Conservation (phyloP, 2,329 filamentous ascomycete species). For the Mycocentrospora acerina region DNA sequence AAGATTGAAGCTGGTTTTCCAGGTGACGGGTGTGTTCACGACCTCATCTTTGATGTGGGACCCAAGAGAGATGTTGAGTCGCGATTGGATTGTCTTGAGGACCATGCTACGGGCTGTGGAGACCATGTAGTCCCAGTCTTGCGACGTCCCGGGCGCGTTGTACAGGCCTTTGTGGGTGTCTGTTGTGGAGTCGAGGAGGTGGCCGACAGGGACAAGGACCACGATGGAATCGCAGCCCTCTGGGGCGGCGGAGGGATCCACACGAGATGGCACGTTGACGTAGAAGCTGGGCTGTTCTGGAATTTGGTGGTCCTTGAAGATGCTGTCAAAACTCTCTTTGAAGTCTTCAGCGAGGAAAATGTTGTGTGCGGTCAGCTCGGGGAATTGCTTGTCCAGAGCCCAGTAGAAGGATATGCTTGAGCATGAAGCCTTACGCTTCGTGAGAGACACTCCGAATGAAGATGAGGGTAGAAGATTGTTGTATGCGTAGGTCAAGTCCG, state of each 20-base stretch:
- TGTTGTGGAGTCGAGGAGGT: constrained; percentile 54
- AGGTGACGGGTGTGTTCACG: constrained; percentile 65
- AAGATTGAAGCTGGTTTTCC: constrained; percentile 70
- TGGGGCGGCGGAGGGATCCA: constrained; percentile 69
- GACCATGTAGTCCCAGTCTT: constrained; percentile 65
- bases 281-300: constrained; percentile 73
- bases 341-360: constrained; percentile 77
- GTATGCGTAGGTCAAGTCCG: constrained; percentile 74
- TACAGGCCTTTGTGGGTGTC: constrained; percentile 43
- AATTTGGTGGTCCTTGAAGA: constrained; percentile 69
- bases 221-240: constrained; percentile 65
- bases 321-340: constrained; percentile 71
- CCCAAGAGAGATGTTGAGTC: constrained; percentile 59
- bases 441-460: constrained; percentile 44
- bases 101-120: constrained; percentile 60
- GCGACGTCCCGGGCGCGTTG: constrained; percentile 45
- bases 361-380: constrained; percentile 69
- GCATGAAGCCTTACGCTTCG: constrained; percentile 61
- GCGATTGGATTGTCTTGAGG: constrained; percentile 60
- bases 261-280: constrained; percentile 71
- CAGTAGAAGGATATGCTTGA: constrained; percentile 78
- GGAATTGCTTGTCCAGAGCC: constrained; percentile 62
- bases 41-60: constrained; percentile 60
- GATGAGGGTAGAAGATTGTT: constrained; percentile 65
- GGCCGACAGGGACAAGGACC: constrained; percentile 71